These are phyloP conservation scores for Fonsecaea monophora DNA, from an alignment of 2,329 filamentous ascomycete species.

Conservation along the genomic window DNA sequence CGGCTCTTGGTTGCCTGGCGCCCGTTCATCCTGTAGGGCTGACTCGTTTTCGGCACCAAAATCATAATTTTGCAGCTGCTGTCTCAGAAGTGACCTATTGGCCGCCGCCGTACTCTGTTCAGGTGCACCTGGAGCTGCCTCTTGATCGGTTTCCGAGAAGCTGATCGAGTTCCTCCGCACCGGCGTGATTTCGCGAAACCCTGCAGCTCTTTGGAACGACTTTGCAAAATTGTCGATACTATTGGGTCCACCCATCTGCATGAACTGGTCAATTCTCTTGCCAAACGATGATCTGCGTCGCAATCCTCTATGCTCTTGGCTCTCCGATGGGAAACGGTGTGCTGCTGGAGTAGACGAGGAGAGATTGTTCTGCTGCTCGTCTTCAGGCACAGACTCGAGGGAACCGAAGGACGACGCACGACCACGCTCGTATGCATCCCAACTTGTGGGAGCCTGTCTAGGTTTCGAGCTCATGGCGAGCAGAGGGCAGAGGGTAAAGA, in stretches of 20 bases:
- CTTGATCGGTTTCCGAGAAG: constrained; percentile 60
- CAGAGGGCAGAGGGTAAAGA: constrained; percentile 5
- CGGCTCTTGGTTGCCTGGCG: constrained; percentile 20
- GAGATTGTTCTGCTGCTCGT: constrained; percentile 36
- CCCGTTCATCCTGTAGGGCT: constrained; percentile 43
- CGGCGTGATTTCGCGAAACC: constrained; percentile 85
- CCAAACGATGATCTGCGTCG: constrained; percentile 49
- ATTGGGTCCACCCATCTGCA: constrained; percentile 85
- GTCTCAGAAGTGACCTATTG: constrained; percentile 41
- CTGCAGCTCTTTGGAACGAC: constrained; percentile 89
- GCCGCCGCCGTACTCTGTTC: constrained; percentile 38
- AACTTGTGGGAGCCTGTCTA: constrained; percentile 38
- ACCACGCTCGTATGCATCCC: constrained; percentile 44
- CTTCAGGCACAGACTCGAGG: constrained; percentile 41
- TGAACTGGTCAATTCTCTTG: constrained; percentile 57
- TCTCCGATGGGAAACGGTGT: constrained; percentile 28
- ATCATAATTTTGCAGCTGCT: constrained; percentile 41
- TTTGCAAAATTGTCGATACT: constrained; percentile 92
- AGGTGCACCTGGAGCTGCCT: constrained; percentile 53
- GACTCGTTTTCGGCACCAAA: constrained; percentile 29
- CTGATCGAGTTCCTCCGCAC: constrained; percentile 74
- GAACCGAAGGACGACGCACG: constrained; percentile 43
- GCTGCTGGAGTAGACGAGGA: constrained; percentile 33
- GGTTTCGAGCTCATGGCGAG: constrained; percentile 36
- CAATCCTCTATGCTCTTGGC: constrained; percentile 32